A percentile compares a stretch with the other conserved stretches of the same genome.
These are phyloP conservation scores for Mycena haematopus DNA, from an alignment of 768 basidiomycete species.

Conservation along the genomic window DNA sequence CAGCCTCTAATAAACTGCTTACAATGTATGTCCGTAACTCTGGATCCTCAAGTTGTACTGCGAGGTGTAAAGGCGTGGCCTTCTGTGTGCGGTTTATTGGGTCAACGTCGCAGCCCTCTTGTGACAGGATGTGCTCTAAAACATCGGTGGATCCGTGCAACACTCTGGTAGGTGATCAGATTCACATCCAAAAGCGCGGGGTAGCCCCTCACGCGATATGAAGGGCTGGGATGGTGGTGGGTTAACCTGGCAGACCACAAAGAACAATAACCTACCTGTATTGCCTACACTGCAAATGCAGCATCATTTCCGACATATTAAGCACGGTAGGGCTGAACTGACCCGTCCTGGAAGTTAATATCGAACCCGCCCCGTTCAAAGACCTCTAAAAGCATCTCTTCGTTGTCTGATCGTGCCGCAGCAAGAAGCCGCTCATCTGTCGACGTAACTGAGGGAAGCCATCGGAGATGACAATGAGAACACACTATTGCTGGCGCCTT, in stretches of 20 bases:
- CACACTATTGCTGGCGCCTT: slow-evolving; percentile 42
- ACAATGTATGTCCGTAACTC: slow-evolving; percentile 63
- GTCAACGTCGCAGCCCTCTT: slow-evolving; percentile 85
- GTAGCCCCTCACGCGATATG: slow-evolving; percentile 67
- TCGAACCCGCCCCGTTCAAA: slow-evolving; percentile 64
- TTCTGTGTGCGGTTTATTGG: slow-evolving; percentile 70
- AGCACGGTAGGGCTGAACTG: slow-evolving; percentile 38
- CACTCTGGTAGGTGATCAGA: slow-evolving; percentile 45
- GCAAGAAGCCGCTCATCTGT: slow-evolving; percentile 75
- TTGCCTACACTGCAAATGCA: slow-evolving; percentile 63
- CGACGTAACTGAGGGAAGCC: slow-evolving; percentile 5
- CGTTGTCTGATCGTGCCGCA: slow-evolving; percentile 77
- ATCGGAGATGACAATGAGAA: slow-evolving; percentile 13
- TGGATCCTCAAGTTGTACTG: slow-evolving; percentile 59
- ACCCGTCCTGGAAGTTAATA: slow-evolving; percentile 84
- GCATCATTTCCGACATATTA: slow-evolving; percentile 33
- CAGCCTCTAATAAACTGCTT: slow-evolving; percentile 76
- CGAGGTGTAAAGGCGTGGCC: slow-evolving; percentile 83
- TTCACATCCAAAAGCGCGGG: neutral
- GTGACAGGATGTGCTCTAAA: slow-evolving; percentile 73
- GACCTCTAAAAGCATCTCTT: slow-evolving; percentile 67
- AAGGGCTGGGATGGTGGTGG: slow-evolving; percentile 50
- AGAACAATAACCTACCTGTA: slow-evolving; percentile 57
- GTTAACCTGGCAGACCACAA: neutral
- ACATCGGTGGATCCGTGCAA: slow-evolving; percentile 64